These are phyloP conservation scores for Atractiella rhizophila DNA, from an alignment of 768 basidiomycete genomes.

Conservation along the genomic window DNA sequence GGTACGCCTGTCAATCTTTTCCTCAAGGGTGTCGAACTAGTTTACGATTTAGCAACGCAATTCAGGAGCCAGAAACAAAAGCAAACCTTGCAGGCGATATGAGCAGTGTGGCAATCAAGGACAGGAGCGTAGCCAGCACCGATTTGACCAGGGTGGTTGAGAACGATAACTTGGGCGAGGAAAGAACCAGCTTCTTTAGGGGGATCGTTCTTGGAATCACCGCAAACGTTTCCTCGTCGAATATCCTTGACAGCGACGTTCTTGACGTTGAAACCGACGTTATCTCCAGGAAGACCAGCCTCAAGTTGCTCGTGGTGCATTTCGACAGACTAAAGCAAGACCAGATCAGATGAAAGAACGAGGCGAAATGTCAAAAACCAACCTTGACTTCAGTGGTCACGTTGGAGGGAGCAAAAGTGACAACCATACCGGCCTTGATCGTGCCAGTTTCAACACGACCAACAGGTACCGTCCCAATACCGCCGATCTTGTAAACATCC, in stretches of 20 bases:
- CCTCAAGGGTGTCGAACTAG: constrained; percentile 93
- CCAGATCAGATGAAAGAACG: no score
- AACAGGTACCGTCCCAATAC: constrained; percentile 99
- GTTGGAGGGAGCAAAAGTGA: constrained; percentile 75
- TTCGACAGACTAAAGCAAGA: constrained; percentile 98
- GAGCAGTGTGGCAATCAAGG: constrained; percentile 96
- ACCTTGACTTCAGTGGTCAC: constrained; percentile 99
- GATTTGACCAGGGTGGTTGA: constrained; percentile 99
- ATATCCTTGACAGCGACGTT: constrained; percentile 99
- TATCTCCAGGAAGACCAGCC: constrained; percentile 89
- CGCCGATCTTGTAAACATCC: constrained; percentile 99
- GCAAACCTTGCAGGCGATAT: constrained; percentile 58
- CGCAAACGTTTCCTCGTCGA: constrained; percentile 96
- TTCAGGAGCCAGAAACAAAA: no score
- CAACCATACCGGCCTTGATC: constrained; percentile 99
- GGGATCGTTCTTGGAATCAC: constrained; percentile 99
- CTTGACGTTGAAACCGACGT: constrained; percentile 91
- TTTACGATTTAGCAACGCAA: constrained; percentile 29
- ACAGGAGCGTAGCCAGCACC: constrained; percentile 97
- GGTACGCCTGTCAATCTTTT: constrained; percentile 98
- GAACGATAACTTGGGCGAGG: constrained; percentile 98
- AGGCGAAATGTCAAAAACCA: no score
- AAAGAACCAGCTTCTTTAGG: constrained; percentile 97
- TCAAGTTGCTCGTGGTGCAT: constrained; percentile 92
- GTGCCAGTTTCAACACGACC: constrained; percentile 99